Conservation (phyloP, 2,329 filamentous ascomycete genomes). For the Beauveria medogensis region DNA sequence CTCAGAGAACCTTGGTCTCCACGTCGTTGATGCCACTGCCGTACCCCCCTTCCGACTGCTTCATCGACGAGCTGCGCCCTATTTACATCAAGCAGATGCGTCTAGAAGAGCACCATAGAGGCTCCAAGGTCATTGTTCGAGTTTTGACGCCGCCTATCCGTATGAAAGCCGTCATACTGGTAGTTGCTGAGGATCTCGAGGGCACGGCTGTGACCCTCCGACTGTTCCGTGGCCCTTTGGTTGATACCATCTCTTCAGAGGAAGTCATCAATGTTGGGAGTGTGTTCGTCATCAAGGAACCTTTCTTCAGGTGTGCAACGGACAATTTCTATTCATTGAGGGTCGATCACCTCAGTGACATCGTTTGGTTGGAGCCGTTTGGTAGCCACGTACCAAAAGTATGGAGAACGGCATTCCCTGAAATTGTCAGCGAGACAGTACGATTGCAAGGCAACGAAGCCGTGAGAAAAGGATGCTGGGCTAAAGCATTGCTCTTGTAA, state of each 20-base stretch:
- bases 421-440: slow-evolving; percentile 14
- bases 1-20: not conserved
- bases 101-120: slow-evolving; percentile 9
- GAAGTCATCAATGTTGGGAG: slow-evolving; percentile 26
- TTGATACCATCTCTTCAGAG: slow-evolving; percentile 5
- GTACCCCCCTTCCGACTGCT: not conserved
- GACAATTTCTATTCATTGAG: slow-evolving; percentile 35
- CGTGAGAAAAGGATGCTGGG: slow-evolving; percentile 21
- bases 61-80: not conserved
- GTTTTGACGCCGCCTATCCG: slow-evolving; percentile 15
- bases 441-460: slow-evolving; percentile 27
- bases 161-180: slow-evolving; percentile 11
- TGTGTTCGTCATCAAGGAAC: slow-evolving; percentile 43
- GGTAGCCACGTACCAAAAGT: slow-evolving; percentile 31
- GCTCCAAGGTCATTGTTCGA: slow-evolving; percentile 14
- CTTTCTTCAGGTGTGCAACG: slow-evolving; percentile 36
- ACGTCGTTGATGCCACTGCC: not conserved
- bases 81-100: not conserved
- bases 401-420: slow-evolving; percentile 22
- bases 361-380: slow-evolving; percentile 28
- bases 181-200: slow-evolving; percentile 32
- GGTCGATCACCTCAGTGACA: slow-evolving; percentile 45
- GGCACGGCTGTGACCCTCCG: slow-evolving; percentile 28
- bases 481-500: slow-evolving; percentile 24
- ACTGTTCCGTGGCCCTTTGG: slow-evolving; percentile 17